phyloP scores from a whole-genome alignment of 805 yeast genomes.

The Komagataella pseudopastoris region DNA sequence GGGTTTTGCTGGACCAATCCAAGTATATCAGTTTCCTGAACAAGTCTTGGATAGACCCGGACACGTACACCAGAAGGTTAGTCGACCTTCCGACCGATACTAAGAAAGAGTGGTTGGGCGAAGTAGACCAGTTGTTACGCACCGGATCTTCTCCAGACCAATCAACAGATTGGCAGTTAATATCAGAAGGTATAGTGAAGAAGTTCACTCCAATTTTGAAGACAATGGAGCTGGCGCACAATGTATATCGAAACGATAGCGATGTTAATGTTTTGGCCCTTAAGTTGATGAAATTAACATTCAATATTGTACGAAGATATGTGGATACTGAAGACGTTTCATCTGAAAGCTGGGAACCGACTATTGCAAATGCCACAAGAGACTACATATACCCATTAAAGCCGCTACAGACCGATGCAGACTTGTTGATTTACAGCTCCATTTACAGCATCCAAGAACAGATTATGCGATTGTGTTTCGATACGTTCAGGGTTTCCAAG shows the following conservation, averaged over 20 bases:
- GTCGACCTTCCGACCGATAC: conserved; percentile 19
- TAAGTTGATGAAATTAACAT: conserved; percentile 26
- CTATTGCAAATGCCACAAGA: conserved; percentile 14
- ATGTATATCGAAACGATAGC: not conserved
- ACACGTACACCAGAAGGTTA: conserved; percentile 29
- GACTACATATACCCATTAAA: conserved; percentile 34
- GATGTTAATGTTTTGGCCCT: conserved; percentile 8
- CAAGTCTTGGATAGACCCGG: conserved; percentile 31
- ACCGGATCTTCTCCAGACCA: conserved; percentile 22
- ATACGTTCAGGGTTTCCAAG: conserved; percentile 18
- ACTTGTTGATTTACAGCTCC: conserved; percentile 36
- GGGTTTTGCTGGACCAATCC: conserved; percentile 38
- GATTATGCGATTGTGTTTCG: conserved; percentile 23
- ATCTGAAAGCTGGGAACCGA: conserved; percentile 1
- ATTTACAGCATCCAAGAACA: conserved; percentile 23
- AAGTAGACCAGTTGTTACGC: conserved; percentile 17
- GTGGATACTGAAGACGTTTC: conserved; percentile 10
- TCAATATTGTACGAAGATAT: conserved; percentile 33
- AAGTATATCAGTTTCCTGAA: conserved; percentile 40
- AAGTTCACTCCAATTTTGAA: conserved; percentile 39
- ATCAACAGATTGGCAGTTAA: conserved; percentile 43
- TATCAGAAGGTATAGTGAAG: conserved; percentile 30
- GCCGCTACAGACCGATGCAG: conserved; percentile 23
- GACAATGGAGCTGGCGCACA: not conserved
- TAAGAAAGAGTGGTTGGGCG: conserved; percentile 20